phyloP scores from a whole-genome alignment of 176 grass and related monocot genomes.

The Ensete ventricosum region DNA sequence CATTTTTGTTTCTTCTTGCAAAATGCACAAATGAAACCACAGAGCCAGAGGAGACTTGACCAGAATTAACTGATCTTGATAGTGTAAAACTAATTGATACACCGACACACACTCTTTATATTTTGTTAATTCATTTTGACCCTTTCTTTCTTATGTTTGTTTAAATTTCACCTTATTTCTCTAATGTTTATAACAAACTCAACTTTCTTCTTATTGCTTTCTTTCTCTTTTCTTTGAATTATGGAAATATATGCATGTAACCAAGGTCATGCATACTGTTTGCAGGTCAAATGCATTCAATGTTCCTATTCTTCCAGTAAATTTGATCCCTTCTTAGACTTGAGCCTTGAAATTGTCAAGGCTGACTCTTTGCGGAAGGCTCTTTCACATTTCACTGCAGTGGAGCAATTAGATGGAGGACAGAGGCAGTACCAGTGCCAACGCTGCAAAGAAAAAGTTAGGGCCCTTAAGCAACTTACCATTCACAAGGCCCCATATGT shows the following conservation, averaged over 20 bases:
- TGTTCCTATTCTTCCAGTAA: slow-evolving; percentile 83
- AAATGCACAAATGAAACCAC: too few species aligned
- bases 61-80: too few species aligned
- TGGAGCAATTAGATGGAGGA: slow-evolving; percentile 75
- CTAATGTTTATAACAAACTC: neutral
- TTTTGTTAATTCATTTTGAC: neutral
- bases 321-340: slow-evolving; percentile 92
- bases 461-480: slow-evolving; percentile 73
- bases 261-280: neutral
- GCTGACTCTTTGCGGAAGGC: slow-evolving; percentile 64
- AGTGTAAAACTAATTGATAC: too few species aligned
- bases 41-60: too few species aligned
- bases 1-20: neutral
- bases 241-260: slow-evolving; percentile 7
- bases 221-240: neutral
- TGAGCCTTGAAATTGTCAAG: slow-evolving; percentile 95
- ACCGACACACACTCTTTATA: too few species aligned
- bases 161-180: neutral
- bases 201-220: neutral
- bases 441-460: slow-evolving; percentile 83
- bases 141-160: neutral
- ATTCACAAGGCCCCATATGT: slow-evolving; percentile 79
- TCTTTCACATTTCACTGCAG: slow-evolving; percentile 62
- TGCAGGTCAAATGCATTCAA: slow-evolving; percentile 80
- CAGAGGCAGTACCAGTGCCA: slow-evolving; percentile 83